Evolutionary conservation across 2,329 filamentous ascomycete species (phyloP), one percentile per base, ranked within the genome.

Genomic region (Xylariomycetidae sp.): DNA sequence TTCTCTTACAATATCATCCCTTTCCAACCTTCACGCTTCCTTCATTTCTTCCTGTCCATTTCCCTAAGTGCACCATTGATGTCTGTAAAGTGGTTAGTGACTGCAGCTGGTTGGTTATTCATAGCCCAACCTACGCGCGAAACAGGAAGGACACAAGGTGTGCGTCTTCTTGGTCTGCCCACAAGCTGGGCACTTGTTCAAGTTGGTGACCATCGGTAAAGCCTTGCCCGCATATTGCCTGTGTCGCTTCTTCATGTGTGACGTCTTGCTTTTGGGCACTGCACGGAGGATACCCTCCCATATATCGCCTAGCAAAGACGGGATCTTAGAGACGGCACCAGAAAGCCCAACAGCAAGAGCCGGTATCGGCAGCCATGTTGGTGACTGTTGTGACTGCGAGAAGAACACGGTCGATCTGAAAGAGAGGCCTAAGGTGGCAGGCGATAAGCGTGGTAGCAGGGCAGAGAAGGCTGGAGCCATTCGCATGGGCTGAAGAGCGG

Each of bases 261-360:
- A 95, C 20, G 88, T 93, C 76, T 96, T 98, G 69, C 95, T 96
- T 74, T 98, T 98, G 5, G 92, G 92, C 12, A 96, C 92, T 1
- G 92, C 92, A 46, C 81, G 81, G 47, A 98, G 71, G 28, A 98
- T 76, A 5, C 85, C 88, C 48, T 95, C 90, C 90, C 90, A 96
- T 52, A 98, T 79, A 43, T 84, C 85, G 35, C 76, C 79, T 15
- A 95, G 64, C n/a, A 88, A 56, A 5, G 74, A 73, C 5, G 84
- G 80, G 32, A 89, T 67, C 31, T 67, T 76, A 46, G 78, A 70
- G 44, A 85, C 67, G 24, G 67, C 62, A 10, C 73, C 66, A 16
- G 83, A 77, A 24, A 82, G 59, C 6, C 76, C 65, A 39, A 81
- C 64, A 12, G 74, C 64, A 19, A 78, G 58, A 44, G 68, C 70